Evolutionary conservation across 805 yeast species (phyloP).

Genomic region (Saturnispora sekii): DNA sequence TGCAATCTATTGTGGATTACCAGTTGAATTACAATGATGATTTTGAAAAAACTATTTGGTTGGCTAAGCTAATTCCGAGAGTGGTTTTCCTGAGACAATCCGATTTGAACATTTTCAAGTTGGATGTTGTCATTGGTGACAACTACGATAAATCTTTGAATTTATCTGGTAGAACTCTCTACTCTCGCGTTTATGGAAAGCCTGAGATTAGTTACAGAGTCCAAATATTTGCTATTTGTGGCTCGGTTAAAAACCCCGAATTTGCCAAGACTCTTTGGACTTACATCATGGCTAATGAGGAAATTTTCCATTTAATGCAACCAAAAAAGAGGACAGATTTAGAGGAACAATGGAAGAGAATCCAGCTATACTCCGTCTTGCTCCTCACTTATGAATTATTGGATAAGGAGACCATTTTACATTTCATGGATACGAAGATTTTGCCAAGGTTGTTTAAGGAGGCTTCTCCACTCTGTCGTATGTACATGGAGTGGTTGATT

Average conservation of each 20-base stretch:
- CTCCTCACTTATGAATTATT: slow-evolving; percentile 34
- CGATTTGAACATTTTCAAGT: slow-evolving; percentile 42
- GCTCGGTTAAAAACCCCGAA: slow-evolving; percentile 22
- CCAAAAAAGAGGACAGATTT: slow-evolving; percentile 56
- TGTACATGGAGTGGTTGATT: slow-evolving; percentile 72
- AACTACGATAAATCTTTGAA: slow-evolving; percentile 39
- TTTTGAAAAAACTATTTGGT: slow-evolving; percentile 40
- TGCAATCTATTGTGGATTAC: slow-evolving; percentile 36
- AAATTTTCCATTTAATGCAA: slow-evolving; percentile 33
- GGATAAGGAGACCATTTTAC: slow-evolving; percentile 17
- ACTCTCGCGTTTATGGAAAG: slow-evolving; percentile 43
- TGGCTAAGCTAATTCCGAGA: slow-evolving; percentile 38
- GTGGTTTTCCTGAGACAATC: slow-evolving; percentile 43
- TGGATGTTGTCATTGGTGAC: slow-evolving; percentile 48
- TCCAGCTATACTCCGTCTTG: slow-evolving; percentile 46
- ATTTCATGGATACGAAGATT: slow-evolving; percentile 22
- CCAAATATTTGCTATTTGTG: slow-evolving; percentile 38
- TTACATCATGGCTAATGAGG: slow-evolving; percentile 30
- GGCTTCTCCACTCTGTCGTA: slow-evolving; percentile 68
- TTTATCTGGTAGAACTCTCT: slow-evolving; percentile 29
- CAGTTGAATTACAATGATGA: slow-evolving; percentile 26
- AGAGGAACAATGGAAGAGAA: slow-evolving; percentile 55
- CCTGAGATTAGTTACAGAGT: slow-evolving; percentile 48
- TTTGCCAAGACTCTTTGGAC: slow-evolving; percentile 29
- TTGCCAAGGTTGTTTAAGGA: slow-evolving; percentile 43